phyloP scores from a whole-genome alignment of 805 yeast genomes.

The Candida maesae region DNA sequence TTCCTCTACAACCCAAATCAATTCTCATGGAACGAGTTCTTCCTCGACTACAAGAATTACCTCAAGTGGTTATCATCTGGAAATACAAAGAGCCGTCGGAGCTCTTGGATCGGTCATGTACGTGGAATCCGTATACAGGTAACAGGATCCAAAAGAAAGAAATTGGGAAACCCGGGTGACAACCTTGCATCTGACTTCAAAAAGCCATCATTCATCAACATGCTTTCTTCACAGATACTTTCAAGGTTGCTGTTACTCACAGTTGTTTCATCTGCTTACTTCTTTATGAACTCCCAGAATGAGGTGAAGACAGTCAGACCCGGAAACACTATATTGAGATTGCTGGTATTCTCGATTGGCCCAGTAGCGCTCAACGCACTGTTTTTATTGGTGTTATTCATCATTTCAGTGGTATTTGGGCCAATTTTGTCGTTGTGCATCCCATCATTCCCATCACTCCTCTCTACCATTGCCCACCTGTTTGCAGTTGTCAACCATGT shows the following conservation, averaged over 20 bases:
- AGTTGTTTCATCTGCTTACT: conserved; percentile 41
- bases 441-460: conserved; percentile 41
- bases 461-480: conserved; percentile 48
- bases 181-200: conserved; percentile 41
- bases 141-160: conserved; percentile 52
- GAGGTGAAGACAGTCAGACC: conserved; percentile 35
- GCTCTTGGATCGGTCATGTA: conserved; percentile 46
- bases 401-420: conserved; percentile 43
- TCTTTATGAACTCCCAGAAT: conserved; percentile 53
- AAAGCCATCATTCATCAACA: conserved; percentile 45
- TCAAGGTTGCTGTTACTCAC: conserved; percentile 35
- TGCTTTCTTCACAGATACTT: conserved; percentile 38
- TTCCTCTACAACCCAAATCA: conserved; percentile 65
- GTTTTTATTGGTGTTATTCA: conserved; percentile 36
- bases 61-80: conserved; percentile 45
- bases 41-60: conserved; percentile 52
- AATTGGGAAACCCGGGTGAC: conserved; percentile 35
- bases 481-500: conserved; percentile 46
- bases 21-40: conserved; percentile 58
- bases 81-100: conserved; percentile 35
- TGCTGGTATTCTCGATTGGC: conserved; percentile 40
- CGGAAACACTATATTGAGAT: conserved; percentile 40
- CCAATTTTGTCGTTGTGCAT: conserved; percentile 41
- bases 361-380: conserved; percentile 45
- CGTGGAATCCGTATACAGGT: conserved; percentile 48